phyloP scores from a whole-genome alignment of 148 eudicot genomes.

The Linanthus parryae region DNA sequence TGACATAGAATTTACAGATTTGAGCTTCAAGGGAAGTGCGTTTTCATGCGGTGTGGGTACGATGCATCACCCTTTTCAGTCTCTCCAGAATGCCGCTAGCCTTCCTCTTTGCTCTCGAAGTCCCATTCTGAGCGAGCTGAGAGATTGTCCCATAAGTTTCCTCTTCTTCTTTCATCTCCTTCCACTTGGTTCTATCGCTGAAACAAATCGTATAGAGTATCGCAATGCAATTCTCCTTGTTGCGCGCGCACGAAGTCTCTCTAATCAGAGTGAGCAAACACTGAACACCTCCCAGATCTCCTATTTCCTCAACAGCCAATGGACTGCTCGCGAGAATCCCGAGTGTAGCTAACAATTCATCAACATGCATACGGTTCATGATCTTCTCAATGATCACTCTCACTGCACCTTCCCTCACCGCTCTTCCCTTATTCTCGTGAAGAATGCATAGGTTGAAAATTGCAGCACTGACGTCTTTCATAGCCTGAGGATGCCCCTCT shows the following conservation, averaged over 20 bases:
- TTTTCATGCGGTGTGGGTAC: too few relatives aligned
- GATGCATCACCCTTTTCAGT: too few relatives aligned
- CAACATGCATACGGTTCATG: slow-evolving; percentile 12
- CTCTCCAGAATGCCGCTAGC: slow-evolving; percentile 23
- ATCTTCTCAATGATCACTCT: slow-evolving; percentile 34
- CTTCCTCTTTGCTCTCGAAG: slow-evolving; percentile 33
- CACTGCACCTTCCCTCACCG: slow-evolving; percentile 37
- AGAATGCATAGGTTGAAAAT: slow-evolving; percentile 36
- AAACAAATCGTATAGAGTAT: slow-evolving; percentile 15
- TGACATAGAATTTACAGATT: too few relatives aligned
- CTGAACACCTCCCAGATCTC: slow-evolving; percentile 13
- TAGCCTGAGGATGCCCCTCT: slow-evolving; percentile 35
- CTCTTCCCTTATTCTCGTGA: slow-evolving; percentile 35
- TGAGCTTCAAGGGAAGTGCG: too few relatives aligned
- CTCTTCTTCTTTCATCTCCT: slow-evolving; percentile 19
- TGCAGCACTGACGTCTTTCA: slow-evolving; percentile 48
- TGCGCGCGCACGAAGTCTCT: slow-evolving; percentile 9
- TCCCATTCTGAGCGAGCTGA: slow-evolving; percentile 16
- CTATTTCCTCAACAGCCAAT: slow-evolving; percentile 23
- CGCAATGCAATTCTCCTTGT: slow-evolving; percentile 21
- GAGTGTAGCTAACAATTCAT: slow-evolving; percentile 22
- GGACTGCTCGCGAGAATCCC: slow-evolving; percentile 17
- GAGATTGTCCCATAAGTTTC: slow-evolving; percentile 12
- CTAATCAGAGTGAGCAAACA: slow-evolving; percentile 15
- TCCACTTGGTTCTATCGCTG: slow-evolving; percentile 6